A percentile compares a stretch with the other conserved stretches of the same genome.
Evolutionary conservation across 441 rosid species (phyloP).

Genomic region (Aleurites moluccanus): DNA sequence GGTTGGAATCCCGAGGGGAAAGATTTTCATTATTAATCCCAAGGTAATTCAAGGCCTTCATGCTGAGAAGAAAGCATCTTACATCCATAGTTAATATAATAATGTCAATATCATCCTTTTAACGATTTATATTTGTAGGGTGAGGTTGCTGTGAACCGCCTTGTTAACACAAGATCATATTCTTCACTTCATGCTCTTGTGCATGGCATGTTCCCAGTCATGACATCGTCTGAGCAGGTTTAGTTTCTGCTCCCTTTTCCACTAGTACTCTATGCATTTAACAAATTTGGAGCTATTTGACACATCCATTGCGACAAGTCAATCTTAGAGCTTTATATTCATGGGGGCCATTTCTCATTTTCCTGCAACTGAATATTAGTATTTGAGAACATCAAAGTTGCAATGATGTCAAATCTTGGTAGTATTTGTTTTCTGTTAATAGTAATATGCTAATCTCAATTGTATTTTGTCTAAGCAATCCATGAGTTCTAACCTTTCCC

Average conservation of each 20-base stretch:
- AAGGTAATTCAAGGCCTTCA: constrained; percentile 52
- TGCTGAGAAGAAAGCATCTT: constrained; percentile 11
- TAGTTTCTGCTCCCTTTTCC: constrained; percentile 3
- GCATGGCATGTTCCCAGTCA: constrained; percentile 81
- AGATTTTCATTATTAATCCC: constrained; percentile 91
- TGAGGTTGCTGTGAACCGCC: constrained; percentile 79
- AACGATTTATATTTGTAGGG: constrained; percentile 57
- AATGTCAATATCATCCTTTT: constrained; percentile 4
- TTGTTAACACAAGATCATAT: constrained; percentile 78
- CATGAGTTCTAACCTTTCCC: neutral
- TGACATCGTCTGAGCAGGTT: constrained; percentile 68
- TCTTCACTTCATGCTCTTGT: constrained; percentile 80
- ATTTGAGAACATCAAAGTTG: neutral
- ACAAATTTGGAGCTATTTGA: neutral
- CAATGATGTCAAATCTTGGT: neutral
- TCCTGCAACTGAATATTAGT: neutral
- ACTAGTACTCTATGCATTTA: neutral
- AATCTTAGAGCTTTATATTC: neutral
- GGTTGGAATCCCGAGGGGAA: constrained; percentile 93
- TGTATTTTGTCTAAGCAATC: neutral
- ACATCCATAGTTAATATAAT: neutral
- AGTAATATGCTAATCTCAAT: neutral
- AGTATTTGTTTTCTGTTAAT: neutral
- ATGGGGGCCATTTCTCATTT: neutral
- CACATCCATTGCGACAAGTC: neutral